phyloP scores from a whole-genome alignment of 495 filamentous ascomycete genomes.

The Tuber microsphaerosporum region DNA sequence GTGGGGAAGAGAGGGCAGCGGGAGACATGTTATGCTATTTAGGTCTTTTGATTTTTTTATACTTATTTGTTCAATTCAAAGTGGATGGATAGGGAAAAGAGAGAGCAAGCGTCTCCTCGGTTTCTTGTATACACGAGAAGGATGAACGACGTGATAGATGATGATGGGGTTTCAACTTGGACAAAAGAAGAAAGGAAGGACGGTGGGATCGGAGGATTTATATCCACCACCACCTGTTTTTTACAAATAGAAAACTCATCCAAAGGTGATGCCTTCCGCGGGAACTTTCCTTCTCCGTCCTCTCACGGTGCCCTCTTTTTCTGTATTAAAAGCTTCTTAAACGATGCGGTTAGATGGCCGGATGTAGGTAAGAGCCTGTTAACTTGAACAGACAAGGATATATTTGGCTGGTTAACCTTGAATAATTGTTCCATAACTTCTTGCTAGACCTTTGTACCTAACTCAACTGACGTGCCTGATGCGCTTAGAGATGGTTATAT shows the following conservation, averaged over 20 bases:
- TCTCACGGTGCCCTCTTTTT: not conserved
- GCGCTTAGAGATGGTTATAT: no score
- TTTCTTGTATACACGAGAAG: not conserved
- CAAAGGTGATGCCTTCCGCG: not conserved
- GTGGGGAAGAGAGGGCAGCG: conserved; percentile 57
- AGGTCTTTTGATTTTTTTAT: not conserved
- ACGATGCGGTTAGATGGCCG: no score
- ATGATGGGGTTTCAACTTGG: not conserved
- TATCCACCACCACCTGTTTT: not conserved
- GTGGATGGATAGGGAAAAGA: not conserved
- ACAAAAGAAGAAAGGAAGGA: not conserved
- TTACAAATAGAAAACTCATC: not conserved
- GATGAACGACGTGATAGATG: not conserved
- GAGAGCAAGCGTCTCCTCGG: not conserved
- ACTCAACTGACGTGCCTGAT: no score
- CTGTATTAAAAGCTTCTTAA: not conserved
- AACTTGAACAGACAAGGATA: no score
- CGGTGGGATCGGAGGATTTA: not conserved
- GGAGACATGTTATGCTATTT: conserved; percentile 55
- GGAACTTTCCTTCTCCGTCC: not conserved
- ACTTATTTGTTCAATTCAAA: not conserved
- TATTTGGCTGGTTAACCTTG: no score
- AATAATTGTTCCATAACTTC: no score
- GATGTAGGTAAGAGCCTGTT: no score
- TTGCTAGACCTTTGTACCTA: no score